Evolutionary conservation across 768 basidiomycete species (phyloP).

Genomic region (Baorangia bicolor): DNA sequence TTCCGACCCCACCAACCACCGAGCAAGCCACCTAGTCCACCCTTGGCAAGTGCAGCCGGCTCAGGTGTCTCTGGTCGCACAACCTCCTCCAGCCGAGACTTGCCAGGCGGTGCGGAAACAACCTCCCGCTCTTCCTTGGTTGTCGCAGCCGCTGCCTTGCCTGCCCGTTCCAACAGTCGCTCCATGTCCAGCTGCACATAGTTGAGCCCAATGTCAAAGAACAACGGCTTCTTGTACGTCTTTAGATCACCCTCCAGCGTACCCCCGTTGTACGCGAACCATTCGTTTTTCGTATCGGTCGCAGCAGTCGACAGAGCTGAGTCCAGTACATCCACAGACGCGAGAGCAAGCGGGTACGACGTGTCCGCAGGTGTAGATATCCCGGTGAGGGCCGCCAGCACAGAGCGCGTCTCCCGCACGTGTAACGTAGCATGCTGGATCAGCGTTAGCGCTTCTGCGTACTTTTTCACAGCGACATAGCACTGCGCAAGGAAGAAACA

Average conservation of each 20-base stretch:
- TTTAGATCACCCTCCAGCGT: conserved; percentile 42
- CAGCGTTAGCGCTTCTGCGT: conserved; percentile 69
- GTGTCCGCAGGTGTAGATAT: conserved; percentile 38
- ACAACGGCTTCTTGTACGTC: conserved; percentile 76
- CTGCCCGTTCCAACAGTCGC: conserved; percentile 65
- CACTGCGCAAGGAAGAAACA: conserved; percentile 76
- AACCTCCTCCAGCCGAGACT: conserved; percentile 57
- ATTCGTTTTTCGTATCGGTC: conserved; percentile 61
- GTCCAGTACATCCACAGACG: conserved; percentile 54
- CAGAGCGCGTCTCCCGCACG: conserved; percentile 67
- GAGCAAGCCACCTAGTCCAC: conserved; percentile 64
- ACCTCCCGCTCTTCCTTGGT: conserved; percentile 17
- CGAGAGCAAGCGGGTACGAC: conserved; percentile 55
- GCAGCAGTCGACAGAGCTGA: conserved; percentile 45
- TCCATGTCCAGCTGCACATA: conserved; percentile 89
- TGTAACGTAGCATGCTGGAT: conserved; percentile 71
- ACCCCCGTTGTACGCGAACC: conserved; percentile 80
- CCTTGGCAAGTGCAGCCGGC: conserved; percentile 40
- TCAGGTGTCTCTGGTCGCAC: conserved; percentile 48
- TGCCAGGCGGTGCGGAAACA: conserved; percentile 32
- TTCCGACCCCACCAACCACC: conserved; percentile 80
- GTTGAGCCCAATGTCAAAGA: conserved; percentile 94
- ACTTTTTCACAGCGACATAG: conserved; percentile 67
- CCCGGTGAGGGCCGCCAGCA: conserved; percentile 45
- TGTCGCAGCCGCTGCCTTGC: conserved; percentile 42